phyloP scores from a whole-genome alignment of 2,329 filamentous ascomycete species.

The Fonsecaea monophora region DNA sequence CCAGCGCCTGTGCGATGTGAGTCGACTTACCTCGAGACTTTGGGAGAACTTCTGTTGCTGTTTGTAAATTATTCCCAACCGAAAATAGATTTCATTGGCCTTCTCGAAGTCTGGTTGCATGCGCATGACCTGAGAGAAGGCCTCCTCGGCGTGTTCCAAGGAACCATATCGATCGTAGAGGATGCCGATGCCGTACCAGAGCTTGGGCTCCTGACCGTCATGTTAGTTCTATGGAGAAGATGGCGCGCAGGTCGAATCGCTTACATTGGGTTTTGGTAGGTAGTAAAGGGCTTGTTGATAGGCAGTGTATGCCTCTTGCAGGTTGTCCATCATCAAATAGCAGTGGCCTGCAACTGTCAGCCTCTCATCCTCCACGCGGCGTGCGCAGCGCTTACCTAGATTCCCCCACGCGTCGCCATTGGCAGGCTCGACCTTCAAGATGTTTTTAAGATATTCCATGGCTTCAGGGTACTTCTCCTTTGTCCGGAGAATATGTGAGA shows the following conservation, averaged over 20 bases:
- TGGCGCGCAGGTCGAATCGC: slow-evolving; percentile 38
- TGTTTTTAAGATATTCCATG: slow-evolving; percentile 88
- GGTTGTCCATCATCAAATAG: slow-evolving; percentile 97
- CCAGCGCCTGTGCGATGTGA: neutral
- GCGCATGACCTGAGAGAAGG: slow-evolving; percentile 97
- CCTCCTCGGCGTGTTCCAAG: slow-evolving; percentile 95
- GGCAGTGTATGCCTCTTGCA: slow-evolving; percentile 94
- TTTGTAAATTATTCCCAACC: slow-evolving; percentile 99
- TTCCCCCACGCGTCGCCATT: slow-evolving; percentile 98
- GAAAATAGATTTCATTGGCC: slow-evolving; percentile 98
- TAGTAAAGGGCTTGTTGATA: slow-evolving; percentile 97
- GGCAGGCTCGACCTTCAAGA: slow-evolving; percentile 83
- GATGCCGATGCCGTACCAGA: slow-evolving; percentile 99
- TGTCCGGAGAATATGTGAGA: slow-evolving; percentile 86
- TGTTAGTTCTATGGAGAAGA: slow-evolving; percentile 14
- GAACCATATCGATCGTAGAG: slow-evolving; percentile 96
- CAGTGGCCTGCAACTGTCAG: slow-evolving; percentile 74
- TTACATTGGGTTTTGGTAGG: slow-evolving; percentile 87
- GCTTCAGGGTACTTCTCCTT: slow-evolving; percentile 94
- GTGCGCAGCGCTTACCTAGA: slow-evolving; percentile 67
- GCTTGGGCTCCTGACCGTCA: slow-evolving; percentile 77
- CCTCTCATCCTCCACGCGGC: slow-evolving; percentile 38
- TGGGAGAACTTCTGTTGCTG: slow-evolving; percentile 93
- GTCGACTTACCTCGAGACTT: slow-evolving; percentile 77
- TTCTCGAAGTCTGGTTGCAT: slow-evolving; percentile 99